Conservation (phyloP, 2,329 filamentous ascomycete species). For the Boeremia lycopersici region DNA sequence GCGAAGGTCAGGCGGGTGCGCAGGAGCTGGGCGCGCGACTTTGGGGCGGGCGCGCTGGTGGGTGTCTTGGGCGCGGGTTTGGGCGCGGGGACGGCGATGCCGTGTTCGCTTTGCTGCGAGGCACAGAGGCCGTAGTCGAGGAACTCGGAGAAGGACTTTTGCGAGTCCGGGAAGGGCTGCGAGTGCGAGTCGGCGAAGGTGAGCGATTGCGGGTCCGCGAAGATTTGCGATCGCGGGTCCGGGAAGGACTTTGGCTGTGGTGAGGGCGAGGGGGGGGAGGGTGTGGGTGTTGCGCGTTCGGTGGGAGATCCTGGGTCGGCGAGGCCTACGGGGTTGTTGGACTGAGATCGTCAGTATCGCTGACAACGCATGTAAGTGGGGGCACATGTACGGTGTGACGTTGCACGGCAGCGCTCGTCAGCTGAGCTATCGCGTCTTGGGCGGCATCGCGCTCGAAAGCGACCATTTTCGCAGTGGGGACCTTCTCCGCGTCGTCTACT, state of each 20-base stretch:
- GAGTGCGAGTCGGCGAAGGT: slow-evolving; percentile 50
- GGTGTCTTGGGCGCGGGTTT: slow-evolving; percentile 13
- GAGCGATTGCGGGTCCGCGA: slow-evolving; percentile 41
- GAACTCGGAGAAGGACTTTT: slow-evolving; percentile 54
- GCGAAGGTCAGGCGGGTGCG: slow-evolving; percentile 72
- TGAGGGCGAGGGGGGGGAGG: slow-evolving; percentile 20
- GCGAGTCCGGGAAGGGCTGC: slow-evolving; percentile 28
- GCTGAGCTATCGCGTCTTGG: slow-evolving; percentile 20
- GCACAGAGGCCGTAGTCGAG: slow-evolving; percentile 55
- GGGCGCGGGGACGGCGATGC: slow-evolving; percentile 4
- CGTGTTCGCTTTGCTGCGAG: slow-evolving; percentile 46
- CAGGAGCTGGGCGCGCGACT: slow-evolving; percentile 68
- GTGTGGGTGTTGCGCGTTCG: slow-evolving; percentile 41
- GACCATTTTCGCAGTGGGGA: slow-evolving; percentile 34
- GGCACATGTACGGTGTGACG: slow-evolving; percentile 33
- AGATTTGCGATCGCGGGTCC: slow-evolving; percentile 31
- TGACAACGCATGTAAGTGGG: slow-evolving; percentile 15
- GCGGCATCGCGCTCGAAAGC: slow-evolving; percentile 29
- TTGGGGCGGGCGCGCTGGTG: slow-evolving; percentile 13
- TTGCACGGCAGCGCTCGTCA: slow-evolving; percentile 35
- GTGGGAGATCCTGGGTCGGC: slow-evolving; percentile 42
- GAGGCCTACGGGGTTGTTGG: slow-evolving; percentile 35
- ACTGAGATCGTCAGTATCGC: slow-evolving; percentile 29
- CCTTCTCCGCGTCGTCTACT: slow-evolving; percentile 40
- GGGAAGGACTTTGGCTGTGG: slow-evolving; percentile 28